These are phyloP conservation scores for Fusarium sp. DNA, from an alignment of 2,329 filamentous ascomycete genomes.

Conservation along the genomic window DNA sequence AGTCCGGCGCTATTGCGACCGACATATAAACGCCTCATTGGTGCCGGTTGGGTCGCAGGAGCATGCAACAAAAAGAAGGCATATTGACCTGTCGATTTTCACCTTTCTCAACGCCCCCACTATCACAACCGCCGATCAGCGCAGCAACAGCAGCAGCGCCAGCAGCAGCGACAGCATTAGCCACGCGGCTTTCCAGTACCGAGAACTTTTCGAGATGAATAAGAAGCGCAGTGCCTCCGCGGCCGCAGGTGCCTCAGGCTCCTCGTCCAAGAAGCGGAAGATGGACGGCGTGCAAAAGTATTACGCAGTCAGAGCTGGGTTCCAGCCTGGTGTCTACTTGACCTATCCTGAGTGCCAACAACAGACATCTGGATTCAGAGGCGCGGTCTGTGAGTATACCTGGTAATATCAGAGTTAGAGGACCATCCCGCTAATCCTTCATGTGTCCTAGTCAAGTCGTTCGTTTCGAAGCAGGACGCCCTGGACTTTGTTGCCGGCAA, in stretches of 20 bases:
- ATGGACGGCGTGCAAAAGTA: conserved; percentile 61
- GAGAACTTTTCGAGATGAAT: conserved; percentile 39
- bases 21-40: conserved; percentile 19
- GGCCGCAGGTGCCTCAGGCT: conserved; percentile 23
- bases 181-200: conserved; percentile 5
- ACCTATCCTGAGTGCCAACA: conserved; percentile 67
- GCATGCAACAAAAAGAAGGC: conserved; percentile 24
- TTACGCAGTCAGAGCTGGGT: conserved; percentile 68
- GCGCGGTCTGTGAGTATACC: conserved; percentile 69
- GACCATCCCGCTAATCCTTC: conserved; percentile 13
- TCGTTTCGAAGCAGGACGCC: conserved; percentile 76
- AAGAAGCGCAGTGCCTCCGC: conserved; percentile 44
- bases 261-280: conserved; percentile 57
- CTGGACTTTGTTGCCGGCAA: conserved; percentile 75
- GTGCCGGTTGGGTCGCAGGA: conserved; percentile 34
- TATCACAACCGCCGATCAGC: conserved; percentile 11
- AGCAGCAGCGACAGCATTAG: conserved; percentile 7
- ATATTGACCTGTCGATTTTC: conserved; percentile 38
- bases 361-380: conserved; percentile 67
- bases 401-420: background rate
- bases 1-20: conserved; percentile 2
- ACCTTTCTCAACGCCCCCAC: conserved; percentile 29
- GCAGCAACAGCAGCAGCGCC: conserved; percentile 9
- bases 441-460: conserved; percentile 74
- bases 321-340: conserved; percentile 66